Evolutionary conservation across 768 basidiomycete genomes (phyloP), one percentile per base, ranked within the genome.

Genomic region (Kwoniella mangroviensis): DNA sequence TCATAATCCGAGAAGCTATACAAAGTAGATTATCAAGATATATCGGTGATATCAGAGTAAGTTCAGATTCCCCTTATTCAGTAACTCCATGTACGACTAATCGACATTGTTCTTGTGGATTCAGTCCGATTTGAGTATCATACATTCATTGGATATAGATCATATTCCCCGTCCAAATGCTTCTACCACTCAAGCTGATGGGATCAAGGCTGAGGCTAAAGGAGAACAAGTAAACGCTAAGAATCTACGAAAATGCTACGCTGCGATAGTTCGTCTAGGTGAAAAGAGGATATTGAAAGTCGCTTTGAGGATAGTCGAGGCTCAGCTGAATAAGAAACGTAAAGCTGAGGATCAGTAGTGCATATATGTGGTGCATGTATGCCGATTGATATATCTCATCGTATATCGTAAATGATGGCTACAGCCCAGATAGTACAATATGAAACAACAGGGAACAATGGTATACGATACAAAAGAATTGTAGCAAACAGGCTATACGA

Each of bases 271-370:
- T 3, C 59, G 73, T 22, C 24, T 74, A 17, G 69, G 69, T 10
- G 73, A 74, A 42, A 74, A 71, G 60, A 55, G 73, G 15, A 63
- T 74, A 28, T 43, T 74, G 28, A 49, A 43, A 4, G 52, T 63
- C n/a, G 59, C 59, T 12, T 12, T 17, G 19, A 26, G 65, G 22
- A 24, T 43, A n/a, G 45, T 51, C 3, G 45, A 67, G 41, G 53
- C 7, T 52, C 12, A 55, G 17, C 34, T 57, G 28, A 13, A n/a
- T 12, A 51, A 56, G 64, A 65, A 65, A 42, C 53, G 64, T 28
- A 65, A 65, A 45, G 64, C 64, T 21, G 64, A 65, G 43, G 64
- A 57, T 51, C 5, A 62, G 21, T 49, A 49, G 6, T 49, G 45
- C 45, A 49, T 49, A 34, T 34, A 7, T 34, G 34, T 34, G 9